These are phyloP conservation scores for Linum trigynum DNA, from an alignment of 345 rosid genomes.

Conservation along the genomic window DNA sequence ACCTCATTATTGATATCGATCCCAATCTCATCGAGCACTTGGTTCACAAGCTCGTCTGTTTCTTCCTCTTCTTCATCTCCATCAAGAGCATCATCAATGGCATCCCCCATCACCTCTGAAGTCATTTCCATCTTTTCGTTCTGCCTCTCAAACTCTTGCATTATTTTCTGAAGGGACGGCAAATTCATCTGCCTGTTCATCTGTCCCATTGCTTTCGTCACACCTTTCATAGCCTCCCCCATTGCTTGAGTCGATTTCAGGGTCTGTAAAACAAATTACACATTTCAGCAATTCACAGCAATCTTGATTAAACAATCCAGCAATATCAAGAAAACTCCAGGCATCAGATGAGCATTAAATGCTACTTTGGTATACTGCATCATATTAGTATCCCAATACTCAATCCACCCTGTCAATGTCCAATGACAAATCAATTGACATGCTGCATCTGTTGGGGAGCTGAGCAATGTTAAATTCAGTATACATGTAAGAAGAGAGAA, in stretches of 20 bases:
- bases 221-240: conserved; percentile 93
- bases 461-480: no score
- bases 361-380: no score
- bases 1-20: conserved; percentile 1
- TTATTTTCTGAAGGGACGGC: conserved; percentile 1
- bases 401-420: not conserved
- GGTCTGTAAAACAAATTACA: not conserved
- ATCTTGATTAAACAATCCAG: not conserved
- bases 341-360: no score
- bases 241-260: conserved; percentile 3
- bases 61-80: conserved; percentile 4
- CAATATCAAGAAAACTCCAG: not conserved
- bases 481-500: no score
- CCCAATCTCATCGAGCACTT: conserved; percentile 3
- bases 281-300: not conserved
- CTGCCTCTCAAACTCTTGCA: conserved; percentile 4
- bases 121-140: conserved; percentile 2
- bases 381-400: no score
- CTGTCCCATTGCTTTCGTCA: conserved; percentile 59
- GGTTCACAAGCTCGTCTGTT: not conserved
- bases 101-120: conserved; percentile 4
- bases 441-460: no score
- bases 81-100: conserved; percentile 1
- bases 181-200: conserved; percentile 8
- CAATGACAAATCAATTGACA: not conserved